Evolutionary conservation across 371 early-diverging fungal genomes (phyloP), one percentile per base, ranked within the genome.

Genomic region (Zopfochytrium polystomum): DNA sequence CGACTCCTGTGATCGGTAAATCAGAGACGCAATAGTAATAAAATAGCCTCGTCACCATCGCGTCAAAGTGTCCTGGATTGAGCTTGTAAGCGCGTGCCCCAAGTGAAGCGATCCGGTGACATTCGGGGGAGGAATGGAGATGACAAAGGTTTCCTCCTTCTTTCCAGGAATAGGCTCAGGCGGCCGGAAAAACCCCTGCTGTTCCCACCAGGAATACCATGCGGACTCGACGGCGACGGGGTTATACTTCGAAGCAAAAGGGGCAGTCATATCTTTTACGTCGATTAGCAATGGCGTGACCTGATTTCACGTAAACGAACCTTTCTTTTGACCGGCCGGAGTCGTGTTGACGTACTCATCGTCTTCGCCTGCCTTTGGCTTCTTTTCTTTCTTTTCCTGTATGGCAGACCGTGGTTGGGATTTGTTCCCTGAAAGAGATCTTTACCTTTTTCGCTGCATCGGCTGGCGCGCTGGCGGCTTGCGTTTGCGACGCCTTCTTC

Each of bases 121-220:
- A 75, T 99, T 99, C 27, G 99, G 99, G 65, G 99, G 99, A 3
- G 99, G 99, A 5, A 95, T 88, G 25, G 93, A 86, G 63, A 99
- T 87, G 30, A 93, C 90, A 77, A 92, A 99, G 22, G 80, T 71
- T 54, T 95, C 95, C 63, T 88, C 91, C 26, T 38, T 18, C 38
- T 18, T 38, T 18, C 38, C 38, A 38, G 7, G 11, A 13, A 42
- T 13, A 42, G 11, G n/a, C 11, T 15, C 25, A 48, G 25, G 25
- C 27, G 99, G 98, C 71, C 89, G 82, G 72, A 99, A 99, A 73
- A 82, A 91, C 20, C 90, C 91, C 70, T 90, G 76, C 78, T 90
- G 87, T 71, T 92, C 89, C 95, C 96, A 95, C 91, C 92, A 94
- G 44, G 83, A 84, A 70, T 95, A 92, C 99, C 99, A 99, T 44